Conservation (phyloP, 371 early-diverging fungal species). For the Lichtheimia corymbifera region DNA sequence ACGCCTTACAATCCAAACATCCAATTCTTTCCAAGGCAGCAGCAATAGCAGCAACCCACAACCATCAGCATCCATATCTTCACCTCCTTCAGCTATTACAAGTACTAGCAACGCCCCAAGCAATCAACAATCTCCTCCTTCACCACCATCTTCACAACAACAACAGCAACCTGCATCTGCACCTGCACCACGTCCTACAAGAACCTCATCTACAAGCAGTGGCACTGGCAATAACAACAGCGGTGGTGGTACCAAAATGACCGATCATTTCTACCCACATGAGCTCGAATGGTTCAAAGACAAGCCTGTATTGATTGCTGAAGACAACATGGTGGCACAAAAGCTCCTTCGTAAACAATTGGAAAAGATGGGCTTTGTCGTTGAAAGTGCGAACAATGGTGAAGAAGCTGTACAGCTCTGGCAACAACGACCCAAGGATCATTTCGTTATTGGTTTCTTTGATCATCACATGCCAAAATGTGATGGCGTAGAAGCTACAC, state of each 20-base stretch:
- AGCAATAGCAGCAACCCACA: background rate
- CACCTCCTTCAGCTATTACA: conserved; percentile 2
- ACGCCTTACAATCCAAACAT: conserved; percentile 3
- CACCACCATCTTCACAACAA: conserved; percentile 4
- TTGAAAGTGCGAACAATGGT: conserved; percentile 51
- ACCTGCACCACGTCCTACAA: conserved; percentile 12
- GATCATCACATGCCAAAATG: conserved; percentile 58
- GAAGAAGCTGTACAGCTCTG: conserved; percentile 47
- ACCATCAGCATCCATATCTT: background rate
- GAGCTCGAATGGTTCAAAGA: conserved; percentile 36
- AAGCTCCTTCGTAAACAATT: conserved; percentile 45
- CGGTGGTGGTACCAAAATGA: conserved; percentile 25
- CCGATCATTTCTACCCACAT: conserved; percentile 33
- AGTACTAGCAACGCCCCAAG: background rate
- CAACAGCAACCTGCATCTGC: conserved; percentile 10
- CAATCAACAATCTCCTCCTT: background rate
- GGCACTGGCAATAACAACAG: too few relatives aligned
- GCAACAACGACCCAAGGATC: conserved; percentile 28
- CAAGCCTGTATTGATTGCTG: conserved; percentile 47
- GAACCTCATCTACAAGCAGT: background rate
- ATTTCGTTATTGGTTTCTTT: conserved; percentile 49
- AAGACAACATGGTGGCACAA: conserved; percentile 53
- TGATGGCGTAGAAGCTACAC: conserved; percentile 62
- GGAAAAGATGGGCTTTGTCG: conserved; percentile 49
- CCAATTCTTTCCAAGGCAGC: background rate